Conservation (phyloP, 768 basidiomycete genomes). For the Termitomyces sp. region DNA sequence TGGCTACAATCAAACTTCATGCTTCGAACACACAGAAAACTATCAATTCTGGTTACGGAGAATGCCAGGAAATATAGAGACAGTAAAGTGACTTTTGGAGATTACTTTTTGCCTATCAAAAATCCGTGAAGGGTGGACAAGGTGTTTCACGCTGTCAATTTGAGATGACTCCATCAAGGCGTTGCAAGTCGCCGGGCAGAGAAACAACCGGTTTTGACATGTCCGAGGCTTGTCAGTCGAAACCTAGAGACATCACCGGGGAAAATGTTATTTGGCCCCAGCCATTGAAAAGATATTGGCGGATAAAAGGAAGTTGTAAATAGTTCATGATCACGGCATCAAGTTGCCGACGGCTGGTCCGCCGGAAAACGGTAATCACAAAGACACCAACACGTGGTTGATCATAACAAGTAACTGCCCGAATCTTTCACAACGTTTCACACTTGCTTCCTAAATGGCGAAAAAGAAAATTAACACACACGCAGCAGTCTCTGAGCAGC, state of each 20-base stretch:
- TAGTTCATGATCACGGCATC: neutral
- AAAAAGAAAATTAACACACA: constrained; percentile 3
- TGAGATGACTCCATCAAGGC: neutral
- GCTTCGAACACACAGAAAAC: neutral
- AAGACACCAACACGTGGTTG: neutral
- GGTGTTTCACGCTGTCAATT: neutral
- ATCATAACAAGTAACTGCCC: too few relatives aligned
- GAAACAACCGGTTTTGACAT: too few relatives aligned
- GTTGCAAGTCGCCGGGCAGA: neutral
- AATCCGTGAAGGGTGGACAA: neutral
- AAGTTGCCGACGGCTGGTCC: neutral
- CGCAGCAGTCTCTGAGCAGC: neutral
- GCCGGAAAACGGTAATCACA: neutral
- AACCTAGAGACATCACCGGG: neutral
- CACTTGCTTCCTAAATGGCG: neutral
- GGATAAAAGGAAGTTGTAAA: neutral
- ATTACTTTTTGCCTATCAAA: neutral
- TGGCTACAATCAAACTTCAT: neutral
- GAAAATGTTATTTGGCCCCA: neutral
- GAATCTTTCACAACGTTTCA: too few relatives aligned
- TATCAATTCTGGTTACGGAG: neutral
- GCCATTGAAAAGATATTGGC: too few relatives aligned
- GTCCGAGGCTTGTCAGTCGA: neutral
- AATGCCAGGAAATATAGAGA: neutral
- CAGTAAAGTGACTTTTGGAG: neutral